Evolutionary conservation across 2,329 filamentous ascomycete genomes (phyloP), one percentile per base, ranked within the genome.

Genomic region (Trichophyton mentagrophytes): DNA sequence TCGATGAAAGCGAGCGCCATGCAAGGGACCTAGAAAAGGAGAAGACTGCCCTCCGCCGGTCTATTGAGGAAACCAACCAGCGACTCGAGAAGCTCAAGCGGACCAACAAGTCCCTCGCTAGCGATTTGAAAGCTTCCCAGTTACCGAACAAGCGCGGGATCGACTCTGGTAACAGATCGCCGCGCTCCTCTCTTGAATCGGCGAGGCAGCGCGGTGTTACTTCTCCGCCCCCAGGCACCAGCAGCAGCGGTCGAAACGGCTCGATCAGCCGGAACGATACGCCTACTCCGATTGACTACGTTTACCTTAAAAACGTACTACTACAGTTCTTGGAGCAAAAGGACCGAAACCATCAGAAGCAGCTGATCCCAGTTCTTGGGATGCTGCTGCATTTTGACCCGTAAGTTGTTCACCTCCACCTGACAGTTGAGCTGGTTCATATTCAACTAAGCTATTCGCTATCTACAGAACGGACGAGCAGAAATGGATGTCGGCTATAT

Each of bases 1-100:
- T 99, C 1, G 91, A 97, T 66, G 88, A 89, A 56, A 92, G 88
- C 40, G 93, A 99, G 74, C 85, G 82, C 69, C 89, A 95, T 72
- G 84, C 88, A 0, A 82, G 85, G 33, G 88, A 93, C n/a, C 79
- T 88, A 3, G 91, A 96, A 72, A 89, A 85, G 74, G 89, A 95
- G 69, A 88, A 86, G 65, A 76, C 79, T 0, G 90, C 96, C 63
- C 76, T 95, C 58, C 82, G 88, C 53, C 83, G 84, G 47, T 79
- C 87, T 36, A 80, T 95, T 1, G 90, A 96, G 66, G 91, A 96
- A 65, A 83, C 85, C 30, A 86, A 87, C 65, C 78, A 80, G 60
- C 83, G 88, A 11, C 83, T 92, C 63, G 91, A 96, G 70, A 92
- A 89, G 76, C 73, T 91, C 3, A 83, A 86, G 65, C 90, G 87